phyloP scores from a whole-genome alignment of 441 rosid species.

The Raphanus hybrid region DNA sequence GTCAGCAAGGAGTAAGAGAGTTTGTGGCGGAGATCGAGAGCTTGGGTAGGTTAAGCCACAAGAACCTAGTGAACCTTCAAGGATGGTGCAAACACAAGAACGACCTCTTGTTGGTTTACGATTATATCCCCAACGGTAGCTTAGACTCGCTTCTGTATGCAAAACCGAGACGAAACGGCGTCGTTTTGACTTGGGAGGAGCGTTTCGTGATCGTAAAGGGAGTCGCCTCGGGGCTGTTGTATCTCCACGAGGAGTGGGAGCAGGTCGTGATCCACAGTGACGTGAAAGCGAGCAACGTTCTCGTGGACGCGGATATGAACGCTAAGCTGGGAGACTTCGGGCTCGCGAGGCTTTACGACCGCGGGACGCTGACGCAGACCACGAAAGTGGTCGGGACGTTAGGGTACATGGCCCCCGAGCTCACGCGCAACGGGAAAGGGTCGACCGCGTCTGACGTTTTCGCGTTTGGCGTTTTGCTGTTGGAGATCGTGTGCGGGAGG shows the following conservation, averaged over 20 bases:
- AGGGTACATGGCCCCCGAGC: slow-evolving; percentile 51
- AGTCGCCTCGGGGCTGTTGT: slow-evolving; percentile 26
- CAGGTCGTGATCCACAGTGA: slow-evolving; percentile 33
- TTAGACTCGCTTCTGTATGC: slow-evolving; percentile 2
- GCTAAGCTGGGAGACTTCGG: slow-evolving; percentile 36
- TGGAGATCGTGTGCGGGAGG: slow-evolving; percentile 53
- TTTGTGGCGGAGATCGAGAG: slow-evolving; percentile 36
- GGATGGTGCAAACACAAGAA: slow-evolving; percentile 37
- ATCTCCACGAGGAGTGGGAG: slow-evolving; percentile 38
- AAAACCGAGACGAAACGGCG: slow-evolving; percentile 7
- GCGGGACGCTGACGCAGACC: slow-evolving; percentile 19
- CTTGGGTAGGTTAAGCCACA: slow-evolving; percentile 34
- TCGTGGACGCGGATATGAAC: slow-evolving; percentile 27
- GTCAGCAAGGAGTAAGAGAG: slow-evolving; percentile 36
- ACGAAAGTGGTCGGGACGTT: slow-evolving; percentile 34
- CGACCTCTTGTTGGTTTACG: slow-evolving; percentile 29
- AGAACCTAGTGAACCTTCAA: slow-evolving; percentile 33
- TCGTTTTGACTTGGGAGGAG: slow-evolving; percentile 20
- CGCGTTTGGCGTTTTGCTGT: slow-evolving; percentile 50
- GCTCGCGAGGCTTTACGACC: slow-evolving; percentile 33
- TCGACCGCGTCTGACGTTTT: slow-evolving; percentile 53
- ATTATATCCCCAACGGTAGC: slow-evolving; percentile 37
- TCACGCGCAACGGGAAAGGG: slow-evolving; percentile 44
- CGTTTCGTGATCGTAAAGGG: slow-evolving; percentile 25
- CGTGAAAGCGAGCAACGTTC: slow-evolving; percentile 35